phyloP scores from a whole-genome alignment of 2,329 filamentous ascomycete genomes.

The Stachybotrys chlorohalonatus region DNA sequence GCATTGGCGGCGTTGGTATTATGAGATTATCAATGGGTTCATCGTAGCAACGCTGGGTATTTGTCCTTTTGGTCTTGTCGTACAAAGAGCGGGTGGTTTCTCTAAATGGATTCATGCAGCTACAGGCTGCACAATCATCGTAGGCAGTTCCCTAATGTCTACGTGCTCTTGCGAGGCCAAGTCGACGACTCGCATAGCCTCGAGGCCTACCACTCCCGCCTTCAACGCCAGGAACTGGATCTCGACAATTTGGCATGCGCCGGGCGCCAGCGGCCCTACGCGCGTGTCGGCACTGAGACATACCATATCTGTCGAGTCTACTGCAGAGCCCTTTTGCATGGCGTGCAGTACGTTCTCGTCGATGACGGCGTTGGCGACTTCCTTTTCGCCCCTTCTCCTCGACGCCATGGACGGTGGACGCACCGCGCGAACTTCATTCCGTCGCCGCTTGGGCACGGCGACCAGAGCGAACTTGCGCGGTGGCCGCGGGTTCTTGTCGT shows the following conservation, averaged over 20 bases:
- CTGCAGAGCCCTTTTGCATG: constrained; percentile 55
- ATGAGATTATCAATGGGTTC: constrained; percentile 11
- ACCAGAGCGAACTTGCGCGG: constrained; percentile 62
- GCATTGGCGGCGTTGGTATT: constrained; percentile 3
- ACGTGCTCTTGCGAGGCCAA: constrained; percentile 66
- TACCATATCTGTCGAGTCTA: constrained; percentile 60
- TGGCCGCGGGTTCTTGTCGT: constrained; percentile 28
- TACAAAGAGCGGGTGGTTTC: neutral
- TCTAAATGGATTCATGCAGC: constrained; percentile 11
- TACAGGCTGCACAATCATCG: constrained; percentile 45
- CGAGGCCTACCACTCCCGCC: constrained; percentile 59
- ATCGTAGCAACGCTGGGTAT: constrained; percentile 5
- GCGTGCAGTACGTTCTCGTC: constrained; percentile 66
- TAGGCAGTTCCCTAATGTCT: constrained; percentile 66
- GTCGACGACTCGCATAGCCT: constrained; percentile 66
- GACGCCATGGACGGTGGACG: constrained; percentile 43
- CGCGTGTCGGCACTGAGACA: constrained; percentile 67
- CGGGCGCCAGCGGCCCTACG: constrained; percentile 62
- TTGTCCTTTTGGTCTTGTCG: neutral
- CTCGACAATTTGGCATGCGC: constrained; percentile 65
- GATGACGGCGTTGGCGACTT: constrained; percentile 56
- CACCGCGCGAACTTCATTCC: constrained; percentile 43
- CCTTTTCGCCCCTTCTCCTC: constrained; percentile 23
- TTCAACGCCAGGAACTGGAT: constrained; percentile 61
- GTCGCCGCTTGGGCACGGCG: constrained; percentile 55